Conservation (phyloP, 169 alveolate genomes). For the Cystoisospora suis region DNA sequence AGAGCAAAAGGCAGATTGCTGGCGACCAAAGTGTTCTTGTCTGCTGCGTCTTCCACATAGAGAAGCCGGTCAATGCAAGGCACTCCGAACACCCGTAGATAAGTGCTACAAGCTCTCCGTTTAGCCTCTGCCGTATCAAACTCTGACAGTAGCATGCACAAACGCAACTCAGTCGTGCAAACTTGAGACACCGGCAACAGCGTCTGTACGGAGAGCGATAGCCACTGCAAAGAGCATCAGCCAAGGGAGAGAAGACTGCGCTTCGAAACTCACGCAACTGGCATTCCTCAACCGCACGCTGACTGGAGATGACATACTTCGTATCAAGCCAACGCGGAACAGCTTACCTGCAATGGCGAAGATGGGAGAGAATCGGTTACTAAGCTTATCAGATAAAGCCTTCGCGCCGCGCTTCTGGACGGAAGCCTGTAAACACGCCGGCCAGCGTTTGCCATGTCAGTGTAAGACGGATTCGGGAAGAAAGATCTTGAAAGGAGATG, state of each 20-base stretch:
- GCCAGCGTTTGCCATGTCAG: too few species aligned
- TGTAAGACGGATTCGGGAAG: too few species aligned
- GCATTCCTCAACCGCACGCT: too few species aligned
- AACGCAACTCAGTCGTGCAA: background rate
- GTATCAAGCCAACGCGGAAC: background rate
- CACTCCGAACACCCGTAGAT: constrained; percentile 64
- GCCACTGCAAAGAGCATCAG: too few species aligned
- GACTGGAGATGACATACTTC: too few species aligned
- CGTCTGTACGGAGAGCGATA: background rate
- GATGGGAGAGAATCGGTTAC: constrained; percentile 61
- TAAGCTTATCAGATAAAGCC: constrained; percentile 48
- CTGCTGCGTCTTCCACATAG: constrained; percentile 66
- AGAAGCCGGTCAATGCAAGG: constrained; percentile 67
- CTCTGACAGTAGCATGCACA: constrained; percentile 23
- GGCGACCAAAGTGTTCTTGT: constrained; percentile 56
- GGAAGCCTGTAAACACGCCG: constrained; percentile 41
- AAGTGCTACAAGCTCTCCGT: constrained; percentile 54
- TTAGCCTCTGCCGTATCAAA: constrained; percentile 57
- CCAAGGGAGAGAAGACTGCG: too few species aligned
- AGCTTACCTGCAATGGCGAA: constrained; percentile 63
- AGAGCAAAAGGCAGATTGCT: constrained; percentile 59
- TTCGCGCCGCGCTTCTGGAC: constrained; percentile 53
- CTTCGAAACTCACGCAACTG: too few species aligned
- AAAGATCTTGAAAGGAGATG: too few species aligned
- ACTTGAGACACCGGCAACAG: too few species aligned